Evolutionary conservation across 257 asterid species (phyloP).

Genomic region (Haberlea rhodopensis): DNA sequence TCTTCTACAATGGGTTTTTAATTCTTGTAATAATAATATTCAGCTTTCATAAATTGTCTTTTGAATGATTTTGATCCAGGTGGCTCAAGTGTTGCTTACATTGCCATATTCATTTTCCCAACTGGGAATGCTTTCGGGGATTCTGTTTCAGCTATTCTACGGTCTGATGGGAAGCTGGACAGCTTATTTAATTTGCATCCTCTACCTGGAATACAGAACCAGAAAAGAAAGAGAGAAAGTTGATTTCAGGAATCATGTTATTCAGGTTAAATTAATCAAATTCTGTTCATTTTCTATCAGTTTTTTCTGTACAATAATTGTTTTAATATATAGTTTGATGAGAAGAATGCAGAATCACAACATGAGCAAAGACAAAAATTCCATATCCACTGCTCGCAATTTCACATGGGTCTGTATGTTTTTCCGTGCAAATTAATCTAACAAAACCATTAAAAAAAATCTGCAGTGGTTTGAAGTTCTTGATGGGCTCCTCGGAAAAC

Average conservation of each 20-base stretch:
- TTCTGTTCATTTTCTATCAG: background rate
- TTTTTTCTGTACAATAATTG: background rate
- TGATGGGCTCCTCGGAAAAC: conserved; percentile 86
- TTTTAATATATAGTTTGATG: background rate
- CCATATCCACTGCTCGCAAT: background rate
- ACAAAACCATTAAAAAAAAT: background rate
- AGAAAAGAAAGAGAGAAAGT: conserved; percentile 85
- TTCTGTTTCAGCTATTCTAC: conserved; percentile 71
- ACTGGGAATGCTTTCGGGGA: conserved; percentile 83
- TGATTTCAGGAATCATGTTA: conserved; percentile 84
- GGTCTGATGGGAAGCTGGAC: conserved; percentile 92
- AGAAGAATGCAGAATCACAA: background rate
- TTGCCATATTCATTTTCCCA: conserved; percentile 90
- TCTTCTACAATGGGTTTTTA: background rate
- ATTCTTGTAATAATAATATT: background rate
- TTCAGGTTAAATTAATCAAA: conserved; percentile 49
- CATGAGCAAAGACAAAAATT: conserved; percentile 13
- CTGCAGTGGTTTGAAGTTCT: conserved; percentile 95
- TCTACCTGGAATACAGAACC: conserved; percentile 78
- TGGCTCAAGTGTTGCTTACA: conserved; percentile 84
- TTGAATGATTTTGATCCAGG: conserved; percentile 36
- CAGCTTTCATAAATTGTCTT: no score
- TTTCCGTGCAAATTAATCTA: conserved; percentile 6
- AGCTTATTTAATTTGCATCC: conserved; percentile 75
- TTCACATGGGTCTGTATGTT: conserved; percentile 33